phyloP scores from a whole-genome alignment of 2,329 filamentous ascomycete genomes.

The Scedosporium aurantiacum region DNA sequence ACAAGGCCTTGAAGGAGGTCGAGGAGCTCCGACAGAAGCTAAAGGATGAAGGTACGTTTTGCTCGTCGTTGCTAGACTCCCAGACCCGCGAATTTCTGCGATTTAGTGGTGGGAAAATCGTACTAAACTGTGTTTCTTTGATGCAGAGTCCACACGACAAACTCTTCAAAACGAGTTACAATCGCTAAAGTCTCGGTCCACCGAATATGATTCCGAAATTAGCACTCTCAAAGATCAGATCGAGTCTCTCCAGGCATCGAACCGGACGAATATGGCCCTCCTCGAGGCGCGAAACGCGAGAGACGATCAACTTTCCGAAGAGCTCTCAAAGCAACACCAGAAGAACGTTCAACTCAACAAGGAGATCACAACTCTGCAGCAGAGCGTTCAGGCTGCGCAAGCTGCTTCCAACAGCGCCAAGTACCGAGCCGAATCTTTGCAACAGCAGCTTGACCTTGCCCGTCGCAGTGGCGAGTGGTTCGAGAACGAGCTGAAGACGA shows the following conservation, averaged over 20 bases:
- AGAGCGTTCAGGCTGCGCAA: slow-evolving; percentile 71
- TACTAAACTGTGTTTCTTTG: background rate
- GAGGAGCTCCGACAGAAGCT: slow-evolving; percentile 73
- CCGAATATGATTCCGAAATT: slow-evolving; percentile 63
- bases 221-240: slow-evolving; percentile 74
- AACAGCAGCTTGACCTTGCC: slow-evolving; percentile 81
- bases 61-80: background rate
- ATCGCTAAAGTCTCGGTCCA: slow-evolving; percentile 61
- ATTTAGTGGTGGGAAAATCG: background rate
- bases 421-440: slow-evolving; percentile 79
- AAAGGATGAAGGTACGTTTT: slow-evolving; percentile 61
- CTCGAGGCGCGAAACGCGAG: slow-evolving; percentile 83
- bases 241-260: slow-evolving; percentile 76
- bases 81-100: background rate
- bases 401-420: slow-evolving; percentile 71
- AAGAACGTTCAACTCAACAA: slow-evolving; percentile 76
- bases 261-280: slow-evolving; percentile 78
- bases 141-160: slow-evolving; percentile 62
- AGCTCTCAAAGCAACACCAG: slow-evolving; percentile 79
- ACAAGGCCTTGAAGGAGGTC: slow-evolving; percentile 74
- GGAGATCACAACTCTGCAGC: slow-evolving; percentile 71
- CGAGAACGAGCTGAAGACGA: slow-evolving; percentile 82
- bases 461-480: slow-evolving; percentile 91
- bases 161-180: slow-evolving; percentile 74
- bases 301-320: slow-evolving; percentile 74